A percentile compares a stretch with the other conserved stretches of the same genome.
Conservation (phyloP, 805 yeast genomes). For the Grigorovia humatica region DNA sequence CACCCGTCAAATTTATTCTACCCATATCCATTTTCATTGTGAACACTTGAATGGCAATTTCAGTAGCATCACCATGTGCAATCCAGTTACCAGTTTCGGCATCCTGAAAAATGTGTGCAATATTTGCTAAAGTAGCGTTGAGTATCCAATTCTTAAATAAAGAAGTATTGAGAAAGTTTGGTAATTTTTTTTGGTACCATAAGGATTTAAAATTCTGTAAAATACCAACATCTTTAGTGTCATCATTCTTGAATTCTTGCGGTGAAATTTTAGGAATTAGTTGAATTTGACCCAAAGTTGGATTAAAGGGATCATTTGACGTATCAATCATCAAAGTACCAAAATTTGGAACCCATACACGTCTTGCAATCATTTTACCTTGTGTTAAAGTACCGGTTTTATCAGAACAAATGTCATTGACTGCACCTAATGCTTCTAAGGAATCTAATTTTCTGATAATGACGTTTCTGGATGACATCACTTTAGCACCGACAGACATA, state of each 20-base stretch:
- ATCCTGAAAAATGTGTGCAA: slow-evolving; percentile 53
- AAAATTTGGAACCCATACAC: slow-evolving; percentile 74
- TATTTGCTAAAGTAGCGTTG: slow-evolving; percentile 69
- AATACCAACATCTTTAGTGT: slow-evolving; percentile 24
- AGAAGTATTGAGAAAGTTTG: slow-evolving; percentile 11
- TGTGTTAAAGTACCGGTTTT: slow-evolving; percentile 87
- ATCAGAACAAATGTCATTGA: slow-evolving; percentile 85
- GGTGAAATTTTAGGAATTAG: slow-evolving; percentile 63
- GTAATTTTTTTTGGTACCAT: slow-evolving; percentile 10
- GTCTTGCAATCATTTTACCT: slow-evolving; percentile 82
- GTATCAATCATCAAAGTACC: slow-evolving; percentile 52
- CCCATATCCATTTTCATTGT: slow-evolving; percentile 46
- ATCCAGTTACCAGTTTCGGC: slow-evolving; percentile 45
- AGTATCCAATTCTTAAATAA: slow-evolving; percentile 42
- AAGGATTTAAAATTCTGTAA: slow-evolving; percentile 15
- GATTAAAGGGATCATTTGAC: slow-evolving; percentile 74
- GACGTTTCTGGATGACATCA: slow-evolving; percentile 92
- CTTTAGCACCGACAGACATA: slow-evolving; percentile 85
- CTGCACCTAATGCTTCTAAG: slow-evolving; percentile 90
- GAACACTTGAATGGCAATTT: slow-evolving; percentile 77
- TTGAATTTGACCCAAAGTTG: slow-evolving; percentile 85
- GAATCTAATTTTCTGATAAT: slow-evolving; percentile 89
- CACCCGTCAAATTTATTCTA: slow-evolving; percentile 36
- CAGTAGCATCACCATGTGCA: slow-evolving; percentile 85
- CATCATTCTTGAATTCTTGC: slow-evolving; percentile 21